Evolutionary conservation across 139 green algal species (phyloP), one percentile per base, ranked within the genome.

Genomic region (Spirogloea muscicola): DNA sequence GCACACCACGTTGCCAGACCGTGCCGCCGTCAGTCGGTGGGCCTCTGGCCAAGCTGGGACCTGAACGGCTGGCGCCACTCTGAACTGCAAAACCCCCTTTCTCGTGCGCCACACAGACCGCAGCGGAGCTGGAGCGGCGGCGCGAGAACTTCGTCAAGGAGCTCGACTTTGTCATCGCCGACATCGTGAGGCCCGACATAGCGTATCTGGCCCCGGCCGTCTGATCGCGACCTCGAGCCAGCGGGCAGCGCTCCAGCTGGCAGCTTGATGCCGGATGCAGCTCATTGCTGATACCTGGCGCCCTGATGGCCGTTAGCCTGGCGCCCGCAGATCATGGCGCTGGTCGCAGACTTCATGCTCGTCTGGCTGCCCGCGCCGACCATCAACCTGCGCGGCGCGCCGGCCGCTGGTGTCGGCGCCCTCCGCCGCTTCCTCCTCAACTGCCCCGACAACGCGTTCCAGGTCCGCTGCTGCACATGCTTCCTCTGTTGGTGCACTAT

Each of bases 321-420:
- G 21, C 13, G 21, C 10, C 4, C n/a, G 21, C 75, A 82, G 39
- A 73, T 96, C 39, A 98, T 98, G 94, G 94, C 94, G 1, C 82
- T 98, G 62, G 89, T 98, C 25, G 94, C 94, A 0, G 94, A 98
- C 82, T 98, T 96, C 88, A 96, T 98, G 93, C 88, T 98, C 9
- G 93, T 96, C 1, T 98, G 93, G 93, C 87, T 98, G 70, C 94
- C 94, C 0, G 94, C 94, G 21, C 94, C 94, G 27, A 94, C 92
- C 2, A 82, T 95, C 10, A 59, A 36, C 6, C 58, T 83, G n/a
- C 55, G 72, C 16, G 29, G 57, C 7, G 4, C 46, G 25, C 40
- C 58, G 7, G 65, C 34, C 21, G 42, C 33, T 37, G 49, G 48
- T 13, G 60, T 61, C 33, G n/a, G n/a, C 36, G 37, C 39, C 2